Percentiles rank a stretch among this genome's conserved stretches.
phyloP scores from a whole-genome alignment of 208 protist species.

The Leishmania tarentolae region DNA sequence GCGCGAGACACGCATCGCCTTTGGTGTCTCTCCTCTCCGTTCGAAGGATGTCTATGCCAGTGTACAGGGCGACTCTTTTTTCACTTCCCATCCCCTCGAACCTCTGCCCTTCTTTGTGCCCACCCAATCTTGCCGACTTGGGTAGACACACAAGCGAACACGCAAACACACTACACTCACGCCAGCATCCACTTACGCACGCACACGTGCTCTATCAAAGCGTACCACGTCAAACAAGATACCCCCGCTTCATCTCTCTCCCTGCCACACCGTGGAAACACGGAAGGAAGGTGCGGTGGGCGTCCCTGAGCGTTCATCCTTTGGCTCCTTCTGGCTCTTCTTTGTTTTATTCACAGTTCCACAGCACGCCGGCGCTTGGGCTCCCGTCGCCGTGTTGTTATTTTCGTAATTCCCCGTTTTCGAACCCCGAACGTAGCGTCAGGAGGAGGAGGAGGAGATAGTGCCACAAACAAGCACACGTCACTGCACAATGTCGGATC shows the following conservation, averaged over 20 bases:
- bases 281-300: too few species aligned
- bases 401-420: too few species aligned
- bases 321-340: too few species aligned
- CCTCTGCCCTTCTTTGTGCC: neutral
- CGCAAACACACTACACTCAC: neutral
- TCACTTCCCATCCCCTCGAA: neutral
- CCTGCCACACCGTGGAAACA: too few species aligned
- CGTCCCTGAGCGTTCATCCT: too few species aligned
- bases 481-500: slow-evolving; percentile 14
- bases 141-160: neutral
- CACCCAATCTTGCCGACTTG: neutral
- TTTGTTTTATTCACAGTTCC: too few species aligned
- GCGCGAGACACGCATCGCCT: neutral
- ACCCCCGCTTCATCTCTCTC: neutral
- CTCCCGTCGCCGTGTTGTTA: too few species aligned
- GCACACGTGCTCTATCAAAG: slow-evolving; percentile 1
- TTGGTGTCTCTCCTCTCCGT: neutral
- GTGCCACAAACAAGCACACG: neutral
- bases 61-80: slow-evolving; percentile 1
- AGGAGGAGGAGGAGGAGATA: neutral
- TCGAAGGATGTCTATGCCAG: neutral
- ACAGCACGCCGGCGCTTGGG: too few species aligned
- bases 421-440: neutral
- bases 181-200: slow-evolving; percentile 3
- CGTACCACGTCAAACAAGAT: neutral